Evolutionary conservation across 352 stramenopile species (phyloP).

Genomic region (Pythium coloratum): DNA sequence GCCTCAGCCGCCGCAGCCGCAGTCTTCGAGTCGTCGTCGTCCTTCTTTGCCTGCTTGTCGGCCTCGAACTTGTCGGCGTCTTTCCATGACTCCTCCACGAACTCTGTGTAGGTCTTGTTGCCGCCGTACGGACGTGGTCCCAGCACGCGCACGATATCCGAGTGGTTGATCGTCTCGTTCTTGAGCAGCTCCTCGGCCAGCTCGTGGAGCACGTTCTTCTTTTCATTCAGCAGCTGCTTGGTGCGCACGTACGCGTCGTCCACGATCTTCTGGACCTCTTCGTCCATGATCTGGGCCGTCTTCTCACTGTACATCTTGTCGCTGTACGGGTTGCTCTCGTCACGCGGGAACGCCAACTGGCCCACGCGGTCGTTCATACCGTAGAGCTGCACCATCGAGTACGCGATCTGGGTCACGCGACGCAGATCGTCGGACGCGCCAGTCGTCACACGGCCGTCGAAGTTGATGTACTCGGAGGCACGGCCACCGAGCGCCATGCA

Average conservation of each 20-base stretch:
- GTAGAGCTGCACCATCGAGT: conserved; percentile 98
- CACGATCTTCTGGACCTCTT: conserved; percentile 98
- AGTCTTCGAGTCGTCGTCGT: conserved; percentile 31
- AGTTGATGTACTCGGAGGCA: conserved; percentile 97
- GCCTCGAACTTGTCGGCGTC: conserved; percentile 81
- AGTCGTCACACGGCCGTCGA: conserved; percentile 95
- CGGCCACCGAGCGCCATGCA: conserved; percentile 98
- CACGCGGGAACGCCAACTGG: conserved; percentile 95
- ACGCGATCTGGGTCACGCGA: conserved; percentile 94
- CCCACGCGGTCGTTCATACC: conserved; percentile 98
- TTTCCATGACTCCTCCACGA: conserved; percentile 89
- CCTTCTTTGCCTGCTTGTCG: conserved; percentile 49
- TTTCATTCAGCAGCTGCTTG: conserved; percentile 93
- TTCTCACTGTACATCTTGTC: conserved; percentile 98
- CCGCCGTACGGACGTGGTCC: conserved; percentile 92
- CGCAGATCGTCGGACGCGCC: conserved; percentile 94
- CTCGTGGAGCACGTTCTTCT: conserved; percentile 92
- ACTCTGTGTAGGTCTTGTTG: conserved; percentile 97
- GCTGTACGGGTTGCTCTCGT: conserved; percentile 78
- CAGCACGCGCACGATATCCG: conserved; percentile 96
- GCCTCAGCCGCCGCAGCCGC: not conserved
- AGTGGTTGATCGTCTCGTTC: conserved; percentile 99
- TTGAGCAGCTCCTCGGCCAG: conserved; percentile 96
- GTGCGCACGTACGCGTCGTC: conserved; percentile 96
- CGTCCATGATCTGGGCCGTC: conserved; percentile 98